Conservation (phyloP, 2,329 filamentous ascomycete genomes). For the Stagonosporopsis vannaccii region DNA sequence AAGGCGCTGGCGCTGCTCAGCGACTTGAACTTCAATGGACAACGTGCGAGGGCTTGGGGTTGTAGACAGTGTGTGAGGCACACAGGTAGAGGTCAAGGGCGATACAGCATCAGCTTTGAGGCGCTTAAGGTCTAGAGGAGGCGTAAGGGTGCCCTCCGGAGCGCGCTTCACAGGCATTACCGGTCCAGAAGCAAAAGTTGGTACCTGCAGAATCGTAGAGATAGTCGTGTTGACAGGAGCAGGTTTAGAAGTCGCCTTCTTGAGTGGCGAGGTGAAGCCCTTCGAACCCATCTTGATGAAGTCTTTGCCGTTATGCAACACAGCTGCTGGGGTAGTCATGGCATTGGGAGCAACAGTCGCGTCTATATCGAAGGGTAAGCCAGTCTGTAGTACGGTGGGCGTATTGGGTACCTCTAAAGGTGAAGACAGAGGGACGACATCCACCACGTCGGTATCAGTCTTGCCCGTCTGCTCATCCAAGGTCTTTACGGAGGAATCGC, state of each 20-base stretch:
- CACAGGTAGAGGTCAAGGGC: not conserved
- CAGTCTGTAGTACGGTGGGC: not conserved
- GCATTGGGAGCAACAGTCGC: not conserved
- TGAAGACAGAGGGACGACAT: too few species aligned
- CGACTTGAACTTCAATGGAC: constrained; percentile 20
- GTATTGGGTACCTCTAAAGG: not conserved
- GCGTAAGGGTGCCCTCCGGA: not conserved
- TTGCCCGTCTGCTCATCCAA: not conserved
- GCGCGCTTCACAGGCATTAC: not conserved
- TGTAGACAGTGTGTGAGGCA: not conserved
- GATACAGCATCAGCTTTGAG: constrained; percentile 5
- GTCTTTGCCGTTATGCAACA: not conserved
- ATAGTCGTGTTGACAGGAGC: constrained; percentile 2
- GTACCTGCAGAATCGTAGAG: constrained; percentile 2
- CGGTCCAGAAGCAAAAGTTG: not conserved
- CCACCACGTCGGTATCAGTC: not conserved
- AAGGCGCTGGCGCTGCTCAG: constrained; percentile 29
- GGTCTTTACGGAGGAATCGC: not conserved
- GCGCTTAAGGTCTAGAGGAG: constrained; percentile 21
- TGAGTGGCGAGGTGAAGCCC: not conserved
- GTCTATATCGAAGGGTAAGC: not conserved
- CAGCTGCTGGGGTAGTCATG: not conserved
- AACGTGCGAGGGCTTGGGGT: constrained; percentile 6
- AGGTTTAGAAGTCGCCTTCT: constrained; percentile 3
- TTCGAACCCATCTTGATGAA: constrained; percentile 1